Conservation (phyloP, 176 grass and related monocot genomes). For the Tuctoria greenei region DNA sequence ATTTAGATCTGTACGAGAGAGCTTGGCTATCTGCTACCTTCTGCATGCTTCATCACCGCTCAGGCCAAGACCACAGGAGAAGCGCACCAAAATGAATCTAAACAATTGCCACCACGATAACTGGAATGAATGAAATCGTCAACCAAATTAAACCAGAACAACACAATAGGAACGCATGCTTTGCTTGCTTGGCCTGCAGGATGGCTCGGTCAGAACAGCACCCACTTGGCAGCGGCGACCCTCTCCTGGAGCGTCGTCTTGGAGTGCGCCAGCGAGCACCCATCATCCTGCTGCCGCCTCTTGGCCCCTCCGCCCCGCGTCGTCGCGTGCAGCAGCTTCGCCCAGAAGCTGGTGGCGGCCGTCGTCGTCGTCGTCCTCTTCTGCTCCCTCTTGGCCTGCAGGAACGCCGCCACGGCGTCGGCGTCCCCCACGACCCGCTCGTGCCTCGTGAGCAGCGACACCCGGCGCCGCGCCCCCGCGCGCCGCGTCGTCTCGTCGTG, state of each 20-base stretch:
- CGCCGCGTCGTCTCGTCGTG: conserved; percentile 40
- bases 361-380: conserved; percentile 41
- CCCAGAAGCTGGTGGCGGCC: conserved; percentile 54
- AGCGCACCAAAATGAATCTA: neutral
- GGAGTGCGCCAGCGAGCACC: conserved; percentile 51
- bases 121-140: conserved; percentile 5
- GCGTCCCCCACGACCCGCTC: conserved; percentile 37
- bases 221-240: conserved; percentile 56
- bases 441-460: conserved; percentile 52
- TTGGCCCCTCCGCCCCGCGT: conserved; percentile 24
- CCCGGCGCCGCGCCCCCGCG: conserved; percentile 12
- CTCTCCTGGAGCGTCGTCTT: conserved; percentile 49
- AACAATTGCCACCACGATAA: neutral
- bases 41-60: neutral
- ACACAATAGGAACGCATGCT: conserved; percentile 12
- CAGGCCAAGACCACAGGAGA: neutral
- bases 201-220: conserved; percentile 33
- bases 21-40: neutral
- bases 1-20: conserved; percentile 27
- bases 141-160: conserved; percentile 10
- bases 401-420: conserved; percentile 38
- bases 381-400: conserved; percentile 25
- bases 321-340: conserved; percentile 59
- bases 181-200: conserved; percentile 2
- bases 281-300: conserved; percentile 32